A percentile compares a stretch with the other conserved stretches of the same genome.
phyloP scores from a whole-genome alignment of 1,284 basidiomycete genomes.

The Puccinia brachypodii region DNA sequence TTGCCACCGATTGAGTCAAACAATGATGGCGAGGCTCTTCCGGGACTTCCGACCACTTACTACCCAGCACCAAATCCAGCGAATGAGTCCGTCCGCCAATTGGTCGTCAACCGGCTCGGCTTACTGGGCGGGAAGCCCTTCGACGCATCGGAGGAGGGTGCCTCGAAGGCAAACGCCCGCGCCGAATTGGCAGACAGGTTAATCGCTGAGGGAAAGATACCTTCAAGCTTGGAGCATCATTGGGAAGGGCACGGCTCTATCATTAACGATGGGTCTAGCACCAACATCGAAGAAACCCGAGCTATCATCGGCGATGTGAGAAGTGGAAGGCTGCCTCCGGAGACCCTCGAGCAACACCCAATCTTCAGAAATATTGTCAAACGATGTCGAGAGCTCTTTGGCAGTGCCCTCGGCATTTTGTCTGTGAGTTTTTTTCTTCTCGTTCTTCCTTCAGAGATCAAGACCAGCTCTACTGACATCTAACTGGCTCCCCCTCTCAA shows the following conservation, averaged over 20 bases:
- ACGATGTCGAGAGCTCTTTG: constrained; percentile 52
- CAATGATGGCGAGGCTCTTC: constrained; percentile 9
- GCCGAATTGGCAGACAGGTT: constrained; percentile 9
- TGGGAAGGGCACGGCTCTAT: constrained; percentile 29
- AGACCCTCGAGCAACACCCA: constrained; percentile 46
- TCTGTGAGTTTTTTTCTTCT: constrained; percentile 49
- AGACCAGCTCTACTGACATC: not conserved
- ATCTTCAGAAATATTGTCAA: constrained; percentile 53
- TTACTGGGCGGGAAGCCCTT: constrained; percentile 49
- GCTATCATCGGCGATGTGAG: not conserved
- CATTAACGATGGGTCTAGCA: not conserved
- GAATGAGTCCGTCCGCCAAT: constrained; percentile 51
- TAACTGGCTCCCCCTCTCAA: not conserved
- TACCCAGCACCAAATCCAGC: constrained; percentile 49
- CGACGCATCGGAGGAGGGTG: constrained; percentile 23
- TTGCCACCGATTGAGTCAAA: constrained; percentile 2
- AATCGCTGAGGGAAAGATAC: constrained; percentile 24
- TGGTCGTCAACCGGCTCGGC: constrained; percentile 52
- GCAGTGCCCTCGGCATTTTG: constrained; percentile 51
- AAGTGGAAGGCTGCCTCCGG: constrained; percentile 4
- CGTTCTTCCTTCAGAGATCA: not conserved
- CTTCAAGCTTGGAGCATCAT: not conserved
- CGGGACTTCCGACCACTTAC: constrained; percentile 47
- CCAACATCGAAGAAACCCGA: not conserved
- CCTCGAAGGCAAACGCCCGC: not conserved